Percentiles rank a stretch among this genome's conserved stretches.
phyloP scores from a whole-genome alignment of 768 basidiomycete species.

The Xerocomus spinulosus region DNA sequence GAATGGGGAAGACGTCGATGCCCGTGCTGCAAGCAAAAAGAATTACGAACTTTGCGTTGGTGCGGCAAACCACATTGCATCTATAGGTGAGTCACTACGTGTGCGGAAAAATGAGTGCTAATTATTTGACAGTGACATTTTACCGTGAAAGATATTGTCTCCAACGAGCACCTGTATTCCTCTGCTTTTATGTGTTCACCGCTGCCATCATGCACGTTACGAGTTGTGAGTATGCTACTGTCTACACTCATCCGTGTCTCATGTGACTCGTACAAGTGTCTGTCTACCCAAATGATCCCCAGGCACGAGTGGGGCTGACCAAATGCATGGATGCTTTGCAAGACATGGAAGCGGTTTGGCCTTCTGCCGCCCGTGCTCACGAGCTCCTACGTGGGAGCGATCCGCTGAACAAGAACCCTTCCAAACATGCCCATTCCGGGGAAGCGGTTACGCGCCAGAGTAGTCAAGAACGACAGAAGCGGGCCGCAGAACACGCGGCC shows the following conservation, averaged over 20 bases:
- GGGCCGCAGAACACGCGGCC: conserved; percentile 51
- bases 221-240: conserved; percentile 45
- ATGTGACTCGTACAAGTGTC: conserved; percentile 43
- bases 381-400: conserved; percentile 68
- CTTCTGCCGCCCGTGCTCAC: conserved; percentile 67
- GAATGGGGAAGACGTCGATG: conserved; percentile 48
- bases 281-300: conserved; percentile 61
- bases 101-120: not conserved
- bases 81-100: conserved; percentile 45
- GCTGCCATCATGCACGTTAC: conserved; percentile 78
- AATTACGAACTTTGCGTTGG: conserved; percentile 69
- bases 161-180: conserved; percentile 59
- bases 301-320: conserved; percentile 57
- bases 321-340: conserved; percentile 65
- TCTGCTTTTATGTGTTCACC: conserved; percentile 77
- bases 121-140: conserved; percentile 39
- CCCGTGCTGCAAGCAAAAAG: conserved; percentile 50
- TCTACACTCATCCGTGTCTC: not conserved
- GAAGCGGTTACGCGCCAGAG: conserved; percentile 10
- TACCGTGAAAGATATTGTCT: conserved; percentile 64
- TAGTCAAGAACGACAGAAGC: conserved; percentile 45
- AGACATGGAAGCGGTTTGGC: conserved; percentile 69
- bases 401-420: conserved; percentile 15
- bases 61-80: conserved; percentile 76
- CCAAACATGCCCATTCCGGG: conserved; percentile 2